These are phyloP conservation scores for Apodospora peruviana DNA, from an alignment of 495 filamentous ascomycete genomes.

Conservation along the genomic window DNA sequence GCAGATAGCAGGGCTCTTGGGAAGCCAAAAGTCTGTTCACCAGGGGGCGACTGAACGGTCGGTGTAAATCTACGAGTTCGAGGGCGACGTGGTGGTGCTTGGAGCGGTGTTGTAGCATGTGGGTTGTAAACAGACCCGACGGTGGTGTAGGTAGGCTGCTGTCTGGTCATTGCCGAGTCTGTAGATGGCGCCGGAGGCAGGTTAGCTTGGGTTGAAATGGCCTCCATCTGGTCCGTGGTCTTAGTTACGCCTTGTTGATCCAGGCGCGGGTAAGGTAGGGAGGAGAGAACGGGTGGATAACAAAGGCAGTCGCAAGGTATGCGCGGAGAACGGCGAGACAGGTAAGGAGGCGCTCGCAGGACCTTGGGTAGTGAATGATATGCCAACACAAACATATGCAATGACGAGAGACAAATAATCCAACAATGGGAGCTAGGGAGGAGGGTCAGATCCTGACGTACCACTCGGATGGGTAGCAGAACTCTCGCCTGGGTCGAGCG, in stretches of 20 bases:
- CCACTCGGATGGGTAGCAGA: no score
- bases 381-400: no score
- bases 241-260: conserved; percentile 7
- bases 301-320: neutral
- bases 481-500: no score
- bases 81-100: conserved; percentile 40
- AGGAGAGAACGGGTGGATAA: neutral
- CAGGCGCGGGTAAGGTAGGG: neutral
- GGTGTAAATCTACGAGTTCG: conserved; percentile 25
- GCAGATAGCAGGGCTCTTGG: conserved; percentile 15
- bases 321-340: neutral
- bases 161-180: conserved; percentile 5
- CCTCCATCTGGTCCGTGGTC: conserved; percentile 7
- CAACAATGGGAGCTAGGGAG: no score
- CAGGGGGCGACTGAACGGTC: conserved; percentile 13
- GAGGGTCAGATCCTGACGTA: no score
- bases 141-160: conserved; percentile 37
- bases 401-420: no score
- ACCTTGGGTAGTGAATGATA: no score
- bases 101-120: conserved; percentile 28
- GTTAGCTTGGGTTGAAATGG: conserved; percentile 2
- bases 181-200: neutral
- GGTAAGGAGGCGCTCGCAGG: no score
- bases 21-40: conserved; percentile 10
- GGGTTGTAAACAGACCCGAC: conserved; percentile 43